These are phyloP conservation scores for Quercus phellos DNA, from an alignment of 331 rosid species.

Conservation along the genomic window DNA sequence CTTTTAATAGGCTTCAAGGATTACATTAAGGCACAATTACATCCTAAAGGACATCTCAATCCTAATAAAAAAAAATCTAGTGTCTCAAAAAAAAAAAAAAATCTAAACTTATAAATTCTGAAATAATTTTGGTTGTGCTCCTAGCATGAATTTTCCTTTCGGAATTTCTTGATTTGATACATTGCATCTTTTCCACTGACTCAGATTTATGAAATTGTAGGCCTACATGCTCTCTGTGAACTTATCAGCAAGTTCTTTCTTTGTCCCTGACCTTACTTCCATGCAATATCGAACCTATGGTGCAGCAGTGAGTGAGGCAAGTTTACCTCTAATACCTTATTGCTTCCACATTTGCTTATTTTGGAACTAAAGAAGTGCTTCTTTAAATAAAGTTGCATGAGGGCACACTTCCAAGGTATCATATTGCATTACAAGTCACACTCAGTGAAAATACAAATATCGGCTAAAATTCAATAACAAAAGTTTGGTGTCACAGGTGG, in stretches of 20 bases:
- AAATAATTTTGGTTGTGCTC: no score
- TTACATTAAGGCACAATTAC: no score
- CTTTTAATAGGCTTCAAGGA: no score
- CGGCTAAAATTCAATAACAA: neutral
- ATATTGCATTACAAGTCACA: slow-evolving; percentile 11
- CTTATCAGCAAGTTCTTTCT: slow-evolving; percentile 64
- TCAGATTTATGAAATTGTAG: slow-evolving; percentile 40
- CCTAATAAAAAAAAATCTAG: no score
- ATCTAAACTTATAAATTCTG: no score
- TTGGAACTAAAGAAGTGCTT: neutral
- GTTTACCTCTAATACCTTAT: slow-evolving; percentile 1
- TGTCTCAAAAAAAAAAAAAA: no score
- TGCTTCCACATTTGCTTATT: neutral
- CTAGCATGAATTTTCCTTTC: no score
- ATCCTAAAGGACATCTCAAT: no score
- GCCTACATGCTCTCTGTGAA: slow-evolving; percentile 61
- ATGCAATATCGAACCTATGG: slow-evolving; percentile 65
- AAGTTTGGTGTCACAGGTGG: slow-evolving; percentile 51
- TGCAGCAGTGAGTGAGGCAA: slow-evolving; percentile 88
- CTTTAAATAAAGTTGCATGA: slow-evolving; percentile 4
- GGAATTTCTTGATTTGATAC: neutral
- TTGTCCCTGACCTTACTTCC: slow-evolving; percentile 40
- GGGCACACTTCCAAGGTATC: slow-evolving; percentile 1
- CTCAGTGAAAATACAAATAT: neutral
- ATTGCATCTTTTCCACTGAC: neutral